A percentile compares a stretch with the other conserved stretches of the same genome.
phyloP scores from a whole-genome alignment of 768 basidiomycete species.

The Serendipita sp. region DNA sequence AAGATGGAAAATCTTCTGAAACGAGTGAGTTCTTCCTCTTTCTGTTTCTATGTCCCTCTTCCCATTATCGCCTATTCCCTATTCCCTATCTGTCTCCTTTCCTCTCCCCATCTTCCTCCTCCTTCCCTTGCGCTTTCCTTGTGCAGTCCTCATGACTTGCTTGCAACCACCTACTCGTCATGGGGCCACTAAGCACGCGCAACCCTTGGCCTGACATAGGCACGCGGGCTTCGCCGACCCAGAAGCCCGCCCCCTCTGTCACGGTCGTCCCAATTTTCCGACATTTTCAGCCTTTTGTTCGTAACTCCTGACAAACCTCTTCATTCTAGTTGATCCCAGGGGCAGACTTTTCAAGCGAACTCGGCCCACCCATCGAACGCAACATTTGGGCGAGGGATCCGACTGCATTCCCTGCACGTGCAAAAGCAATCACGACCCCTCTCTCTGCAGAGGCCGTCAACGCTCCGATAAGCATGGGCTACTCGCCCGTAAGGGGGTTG shows the following conservation, averaged over 20 bases:
- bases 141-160: too few relatives aligned
- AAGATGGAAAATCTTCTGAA: constrained; percentile 35
- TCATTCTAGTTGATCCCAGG: constrained; percentile 17
- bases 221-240: background rate
- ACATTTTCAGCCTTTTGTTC: background rate
- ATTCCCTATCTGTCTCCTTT: too few relatives aligned
- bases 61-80: too few relatives aligned
- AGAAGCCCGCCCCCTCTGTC: background rate
- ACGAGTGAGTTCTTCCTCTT: constrained; percentile 17
- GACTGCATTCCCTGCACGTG: constrained; percentile 15
- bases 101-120: too few relatives aligned
- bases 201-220: too few relatives aligned
- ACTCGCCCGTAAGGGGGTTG: constrained; percentile 3
- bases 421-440: constrained; percentile 13
- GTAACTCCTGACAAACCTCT: background rate
- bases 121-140: too few relatives aligned
- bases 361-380: constrained; percentile 19
- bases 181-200: too few relatives aligned
- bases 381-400: constrained; percentile 12
- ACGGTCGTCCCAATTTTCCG: background rate
- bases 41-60: background rate
- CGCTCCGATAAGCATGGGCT: constrained; percentile 9
- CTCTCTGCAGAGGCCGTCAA: constrained; percentile 13
- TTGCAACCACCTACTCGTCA: too few relatives aligned
- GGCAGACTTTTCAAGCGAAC: constrained; percentile 16